Percentiles rank a stretch among this genome's conserved stretches.
Conservation (phyloP, 75 land plant genomes). For the Pinus albicaulis region DNA sequence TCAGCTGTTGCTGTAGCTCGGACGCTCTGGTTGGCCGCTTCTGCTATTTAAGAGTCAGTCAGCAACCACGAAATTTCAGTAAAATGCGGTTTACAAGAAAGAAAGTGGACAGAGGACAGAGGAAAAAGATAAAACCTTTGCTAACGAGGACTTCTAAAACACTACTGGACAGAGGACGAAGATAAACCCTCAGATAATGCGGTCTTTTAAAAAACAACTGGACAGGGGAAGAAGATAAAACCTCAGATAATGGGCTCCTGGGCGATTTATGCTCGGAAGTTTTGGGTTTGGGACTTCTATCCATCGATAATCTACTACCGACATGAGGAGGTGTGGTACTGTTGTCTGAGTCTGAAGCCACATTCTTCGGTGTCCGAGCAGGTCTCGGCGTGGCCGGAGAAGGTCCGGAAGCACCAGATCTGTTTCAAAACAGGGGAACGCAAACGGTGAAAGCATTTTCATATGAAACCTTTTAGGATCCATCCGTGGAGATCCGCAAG, state of each 20-base stretch:
- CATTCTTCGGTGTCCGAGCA: constrained; percentile 16
- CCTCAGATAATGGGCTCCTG: constrained; percentile 47
- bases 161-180: not conserved
- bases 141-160: not conserved
- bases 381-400: constrained; percentile 44
- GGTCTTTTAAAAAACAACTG: not conserved
- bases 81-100: not conserved
- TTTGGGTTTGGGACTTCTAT: constrained; percentile 41
- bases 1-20: constrained; percentile 51
- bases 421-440: constrained; percentile 10
- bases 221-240: not conserved
- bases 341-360: constrained; percentile 34
- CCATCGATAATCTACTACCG: constrained; percentile 26
- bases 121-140: too few relatives aligned
- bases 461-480: not conserved
- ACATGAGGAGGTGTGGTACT: constrained; percentile 15
- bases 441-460: not conserved
- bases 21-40: constrained; percentile 32
- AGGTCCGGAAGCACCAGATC: constrained; percentile 29
- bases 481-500: not conserved
- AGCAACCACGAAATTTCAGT: not conserved
- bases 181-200: too few relatives aligned
- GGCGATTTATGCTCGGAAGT: constrained; percentile 43
- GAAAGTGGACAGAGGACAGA: not conserved
- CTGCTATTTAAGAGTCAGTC: constrained; percentile 18